Evolutionary conservation across 345 rosid species (phyloP), one percentile per base, ranked within the genome.

Genomic region (Linum lewisii): DNA sequence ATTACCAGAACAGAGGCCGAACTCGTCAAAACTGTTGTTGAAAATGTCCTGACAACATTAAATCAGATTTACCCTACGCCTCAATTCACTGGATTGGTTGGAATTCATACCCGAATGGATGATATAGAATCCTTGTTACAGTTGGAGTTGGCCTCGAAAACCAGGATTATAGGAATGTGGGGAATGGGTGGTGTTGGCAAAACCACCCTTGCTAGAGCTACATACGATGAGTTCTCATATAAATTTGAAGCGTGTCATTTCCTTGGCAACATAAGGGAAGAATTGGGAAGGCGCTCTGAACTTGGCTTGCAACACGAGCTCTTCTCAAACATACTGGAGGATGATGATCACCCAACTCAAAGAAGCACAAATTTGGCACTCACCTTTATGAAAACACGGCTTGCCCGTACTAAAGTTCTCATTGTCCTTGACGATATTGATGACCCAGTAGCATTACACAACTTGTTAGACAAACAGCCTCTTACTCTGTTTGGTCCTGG

Each of bases 161-260:
- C 24, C 55, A 21, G 22, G 24, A 20, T 52, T 20, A 2, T 52
- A 2, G 55, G 55, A 52, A 52, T 52, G 22, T 52, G 55, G 55
- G 55, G 55, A 20, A 52, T 52, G 55, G 55, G 55, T 23, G 55
- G 55, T 20, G 24, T 52, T 1, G 55, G 55, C 22, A 52, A 52
- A 23, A 52, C 55, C 15, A 52, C 55, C 21, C 24, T 21, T n/a
- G 24, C 55, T 20, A 23, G 24, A 52, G 55, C 55, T 52, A 20
- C 20, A 23, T 10, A 20, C 24, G 22, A 52, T 52, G 21, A 52
- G 24, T 20, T 52, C 24, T 52, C 55, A 8, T 7, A 1, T 0
- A 23, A 19, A 20, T 52, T 52, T 2, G 55, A 52, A 52, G 24
- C 24, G 13, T 52, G 24, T 23, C 24, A 52, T 52, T 52, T 52